A percentile compares a stretch with the other conserved stretches of the same genome.
These are phyloP conservation scores for Rheum nobile DNA, from an alignment of 148 eudicot species.

Conservation along the genomic window DNA sequence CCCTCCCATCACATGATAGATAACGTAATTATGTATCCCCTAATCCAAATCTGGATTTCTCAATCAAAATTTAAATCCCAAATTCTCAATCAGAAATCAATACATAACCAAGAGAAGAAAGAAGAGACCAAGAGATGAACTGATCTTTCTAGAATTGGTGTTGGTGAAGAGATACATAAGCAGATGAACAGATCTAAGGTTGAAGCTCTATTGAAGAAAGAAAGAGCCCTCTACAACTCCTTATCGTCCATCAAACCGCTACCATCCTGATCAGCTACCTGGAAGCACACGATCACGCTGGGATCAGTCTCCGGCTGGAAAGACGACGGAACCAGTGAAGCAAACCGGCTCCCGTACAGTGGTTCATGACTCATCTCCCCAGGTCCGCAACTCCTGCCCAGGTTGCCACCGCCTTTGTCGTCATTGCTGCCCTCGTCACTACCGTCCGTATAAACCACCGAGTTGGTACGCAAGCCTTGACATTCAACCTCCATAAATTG, in stretches of 20 bases:
- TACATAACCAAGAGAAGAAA: not conserved
- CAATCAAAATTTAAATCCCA: not conserved
- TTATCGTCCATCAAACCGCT: conserved; percentile 85
- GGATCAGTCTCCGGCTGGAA: conserved; percentile 93
- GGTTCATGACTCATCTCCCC: no score
- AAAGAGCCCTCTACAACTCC: conserved; percentile 70
- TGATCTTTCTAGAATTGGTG: conserved; percentile 54
- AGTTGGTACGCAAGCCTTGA: no score
- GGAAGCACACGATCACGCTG: conserved; percentile 55
- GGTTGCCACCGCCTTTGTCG: no score
- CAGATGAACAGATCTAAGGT: conserved; percentile 72
- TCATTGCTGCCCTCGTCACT: no score
- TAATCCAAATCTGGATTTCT: not conserved
- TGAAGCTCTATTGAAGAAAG: conserved; percentile 72
- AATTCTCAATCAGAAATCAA: no score
- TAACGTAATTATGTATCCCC: not conserved
- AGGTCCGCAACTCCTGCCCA: no score
- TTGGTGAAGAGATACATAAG: conserved; percentile 75
- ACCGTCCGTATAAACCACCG: no score
- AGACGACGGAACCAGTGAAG: conserved; percentile 56
- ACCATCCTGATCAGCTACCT: conserved; percentile 69
- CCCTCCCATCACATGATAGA: no score
- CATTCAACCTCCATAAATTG: no score
- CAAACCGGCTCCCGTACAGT: conserved; percentile 49
- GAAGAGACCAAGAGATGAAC: conserved; percentile 27